Evolutionary conservation across 2,329 filamentous ascomycete genomes (phyloP).

Genomic region (Calonectria ilicicola): DNA sequence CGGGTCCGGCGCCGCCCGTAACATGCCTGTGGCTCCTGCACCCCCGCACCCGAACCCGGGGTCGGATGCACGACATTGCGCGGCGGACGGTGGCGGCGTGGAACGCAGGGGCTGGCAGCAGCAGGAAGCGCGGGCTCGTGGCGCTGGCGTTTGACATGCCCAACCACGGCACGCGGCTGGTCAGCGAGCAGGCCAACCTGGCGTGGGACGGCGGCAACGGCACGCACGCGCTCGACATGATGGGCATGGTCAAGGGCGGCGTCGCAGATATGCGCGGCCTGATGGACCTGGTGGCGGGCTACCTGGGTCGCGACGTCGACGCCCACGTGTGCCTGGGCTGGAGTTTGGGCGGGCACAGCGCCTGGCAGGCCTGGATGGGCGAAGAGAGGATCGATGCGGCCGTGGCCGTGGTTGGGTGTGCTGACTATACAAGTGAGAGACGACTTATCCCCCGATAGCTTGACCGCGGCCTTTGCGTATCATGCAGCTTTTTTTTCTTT

Average conservation of each 20-base stretch:
- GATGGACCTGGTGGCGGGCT: constrained; percentile 82
- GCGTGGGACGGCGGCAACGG: constrained; percentile 84
- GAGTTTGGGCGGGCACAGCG: constrained; percentile 87
- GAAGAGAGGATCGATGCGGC: constrained; percentile 84
- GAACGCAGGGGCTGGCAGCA: constrained; percentile 59
- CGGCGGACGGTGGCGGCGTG: constrained; percentile 76
- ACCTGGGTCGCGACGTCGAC: constrained; percentile 66
- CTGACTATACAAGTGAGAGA: constrained; percentile 79
- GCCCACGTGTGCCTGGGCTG: constrained; percentile 84
- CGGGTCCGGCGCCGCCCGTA: constrained; percentile 54
- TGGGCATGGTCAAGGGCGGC: constrained; percentile 78
- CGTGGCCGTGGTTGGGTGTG: constrained; percentile 87
- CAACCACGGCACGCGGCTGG: constrained; percentile 84
- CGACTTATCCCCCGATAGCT: not conserved
- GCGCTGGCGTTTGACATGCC: constrained; percentile 91
- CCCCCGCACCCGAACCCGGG: constrained; percentile 77
- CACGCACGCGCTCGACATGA: constrained; percentile 93
- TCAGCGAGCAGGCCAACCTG: constrained; percentile 77
- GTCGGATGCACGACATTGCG: constrained; percentile 82
- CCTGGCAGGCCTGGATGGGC: constrained; percentile 84
- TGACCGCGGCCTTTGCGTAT: not conserved
- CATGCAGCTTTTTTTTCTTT: not conserved
- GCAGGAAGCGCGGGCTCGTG: constrained; percentile 71
- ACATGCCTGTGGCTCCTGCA: constrained; percentile 94
- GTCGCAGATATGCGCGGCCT: constrained; percentile 80